Base-by-base conservation (phyloP, 495 filamentous ascomycete species). In the Pseudoneurospora amorphoporcata region DNA sequence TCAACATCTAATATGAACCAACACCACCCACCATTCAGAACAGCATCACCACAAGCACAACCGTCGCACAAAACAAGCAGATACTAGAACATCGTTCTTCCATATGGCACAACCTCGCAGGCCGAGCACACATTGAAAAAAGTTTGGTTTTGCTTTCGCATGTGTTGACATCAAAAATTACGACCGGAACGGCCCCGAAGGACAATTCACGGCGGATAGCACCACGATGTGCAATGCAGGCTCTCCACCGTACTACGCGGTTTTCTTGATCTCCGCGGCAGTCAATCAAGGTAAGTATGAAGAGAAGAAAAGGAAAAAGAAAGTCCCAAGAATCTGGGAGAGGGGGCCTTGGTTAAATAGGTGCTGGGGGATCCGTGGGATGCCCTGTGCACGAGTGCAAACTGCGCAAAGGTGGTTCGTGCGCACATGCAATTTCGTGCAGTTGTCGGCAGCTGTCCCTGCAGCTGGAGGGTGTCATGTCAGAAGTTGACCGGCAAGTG, bases 161-260 rank as follows among this genome's bases (percentile, higher is more conserved):
- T 8, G 29, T 4, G 23, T 32, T 61, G 72, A 73, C 47, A 80
- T 72, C 79, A 80, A 82, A 82, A 82, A 82, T 82, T 82, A 41
- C 75, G 76, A 77, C 78, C 76, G 72, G 71, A 74, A 81, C 79
- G 80, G 78, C 77, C 80, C 80, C 80, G 79, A 81, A 81, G 79
- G 79, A 77, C 79, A 82, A 80, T 81, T 74, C 72, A 80, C 68
- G 68, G 43, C 58, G 53, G 75, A 61, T n/a, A 74, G 74, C 78
- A 72, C 79, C 79, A 73, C 79, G 79, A 76, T 77, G 80, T 80
- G 79, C 79, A 81, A 81, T 81, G 80, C 76, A 80, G 79, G 80
- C 74, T 75, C 72, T 70, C 73, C 76, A 41, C 70, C 45, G 70
- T 78, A 72, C 69, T 71, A 35, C 72, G 32, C 71, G 70, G 73